Conservation (phyloP, 257 asterid genomes). For the Sherardia arvensis region DNA sequence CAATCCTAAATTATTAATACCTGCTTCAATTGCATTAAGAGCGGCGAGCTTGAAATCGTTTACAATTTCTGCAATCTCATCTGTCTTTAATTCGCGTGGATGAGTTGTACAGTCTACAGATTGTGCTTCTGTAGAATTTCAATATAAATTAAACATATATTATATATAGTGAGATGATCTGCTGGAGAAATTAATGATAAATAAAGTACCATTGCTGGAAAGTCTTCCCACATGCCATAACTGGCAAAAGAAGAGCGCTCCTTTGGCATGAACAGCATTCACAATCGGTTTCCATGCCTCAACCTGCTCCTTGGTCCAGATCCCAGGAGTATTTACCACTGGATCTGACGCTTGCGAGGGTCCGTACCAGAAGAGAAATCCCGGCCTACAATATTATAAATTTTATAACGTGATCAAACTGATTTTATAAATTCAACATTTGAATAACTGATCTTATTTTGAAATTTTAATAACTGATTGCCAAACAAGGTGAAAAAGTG, state of each 20-base stretch:
- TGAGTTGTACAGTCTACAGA: neutral
- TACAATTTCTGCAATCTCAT: neutral
- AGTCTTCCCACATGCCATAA: constrained; percentile 14
- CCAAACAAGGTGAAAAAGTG: no score
- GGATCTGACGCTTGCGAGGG: no score
- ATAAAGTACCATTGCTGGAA: neutral
- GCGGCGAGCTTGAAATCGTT: neutral
- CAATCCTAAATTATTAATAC: neutral
- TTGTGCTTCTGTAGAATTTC: no score
- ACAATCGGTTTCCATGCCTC: constrained; percentile 4
- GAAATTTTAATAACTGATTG: no score
- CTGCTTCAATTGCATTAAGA: neutral
- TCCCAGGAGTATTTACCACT: neutral
- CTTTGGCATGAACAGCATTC: constrained; percentile 8
- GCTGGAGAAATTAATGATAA: no score
- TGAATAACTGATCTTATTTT: no score
- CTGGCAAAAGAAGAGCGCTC: constrained; percentile 16
- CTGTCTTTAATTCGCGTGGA: neutral
- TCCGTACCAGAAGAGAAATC: no score
- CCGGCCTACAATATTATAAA: no score
- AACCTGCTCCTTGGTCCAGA: neutral
- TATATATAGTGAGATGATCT: no score
- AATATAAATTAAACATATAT: no score
- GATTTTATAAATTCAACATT: no score
- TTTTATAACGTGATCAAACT: no score